Evolutionary conservation across 805 yeast genomes (phyloP).

Genomic region (Scheffersomyces coipomensis): DNA sequence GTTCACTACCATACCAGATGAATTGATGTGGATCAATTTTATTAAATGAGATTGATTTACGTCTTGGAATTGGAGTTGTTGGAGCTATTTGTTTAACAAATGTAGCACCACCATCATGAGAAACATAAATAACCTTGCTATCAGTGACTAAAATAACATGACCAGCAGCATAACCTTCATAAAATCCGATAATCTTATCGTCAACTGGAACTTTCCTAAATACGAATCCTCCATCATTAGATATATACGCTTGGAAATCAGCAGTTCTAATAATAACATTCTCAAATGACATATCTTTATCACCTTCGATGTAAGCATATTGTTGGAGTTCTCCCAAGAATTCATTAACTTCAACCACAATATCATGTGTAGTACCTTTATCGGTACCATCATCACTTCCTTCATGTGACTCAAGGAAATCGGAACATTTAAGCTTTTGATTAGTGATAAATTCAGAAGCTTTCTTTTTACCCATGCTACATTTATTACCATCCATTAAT

Average conservation of each 20-base stretch:
- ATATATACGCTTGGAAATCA: conserved; percentile 53
- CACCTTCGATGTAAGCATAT: conserved; percentile 62
- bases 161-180: conserved; percentile 58
- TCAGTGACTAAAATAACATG: conserved; percentile 54
- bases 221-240: conserved; percentile 51
- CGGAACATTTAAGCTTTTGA: conserved; percentile 35
- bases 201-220: conserved; percentile 30
- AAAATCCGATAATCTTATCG: conserved; percentile 29
- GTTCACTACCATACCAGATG: conserved; percentile 66
- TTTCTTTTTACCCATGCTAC: conserved; percentile 28
- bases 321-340: conserved; percentile 54
- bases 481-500: conserved; percentile 44
- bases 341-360: conserved; percentile 37
- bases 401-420: conserved; percentile 11
- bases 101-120: conserved; percentile 65
- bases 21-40: conserved; percentile 54
- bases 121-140: conserved; percentile 49
- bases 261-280: conserved; percentile 57
- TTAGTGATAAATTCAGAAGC: conserved; percentile 22
- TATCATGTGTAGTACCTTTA: conserved; percentile 14
- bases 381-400: conserved; percentile 10
- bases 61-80: conserved; percentile 39
- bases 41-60: conserved; percentile 58
- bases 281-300: conserved; percentile 29
- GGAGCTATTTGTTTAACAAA: conserved; percentile 54